Base-by-base conservation (phyloP, 2,329 filamentous ascomycete genomes). In the Hirsutella rhossiliensis region DNA sequence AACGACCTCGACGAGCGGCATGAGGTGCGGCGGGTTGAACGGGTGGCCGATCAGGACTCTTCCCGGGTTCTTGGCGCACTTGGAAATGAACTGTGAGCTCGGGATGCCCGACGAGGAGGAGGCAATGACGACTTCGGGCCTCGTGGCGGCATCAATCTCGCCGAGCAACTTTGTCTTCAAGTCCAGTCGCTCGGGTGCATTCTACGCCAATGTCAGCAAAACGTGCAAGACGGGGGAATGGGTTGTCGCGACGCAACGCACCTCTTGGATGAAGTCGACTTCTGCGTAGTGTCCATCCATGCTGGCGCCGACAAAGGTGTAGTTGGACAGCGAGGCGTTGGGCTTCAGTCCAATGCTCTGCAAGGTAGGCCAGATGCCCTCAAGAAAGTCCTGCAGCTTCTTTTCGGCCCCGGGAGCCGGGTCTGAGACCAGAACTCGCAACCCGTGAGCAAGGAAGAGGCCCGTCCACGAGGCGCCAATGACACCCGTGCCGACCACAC, bases 11-110 rank as follows among this genome's bases (percentile, higher is more conserved):
- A 71, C 65, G 13, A 71, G 56, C 1, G 67, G 67, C 18, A 71
- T 66, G 17, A 72, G 54, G 47, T 71, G 68, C 6, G 67, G 68
- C 9, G 68, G 68, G 48, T 72, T 71, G 56, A 70, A 71, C 0
- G 68, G 67, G 48, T 71, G 68, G 4, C 66, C 67, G 23, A 71
- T 60, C 1, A 68, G 50, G 30, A 65, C 56, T n/a, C 64, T 57
- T 18, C 50, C 53, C 0, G 63, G 60, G 29, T 56, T 38, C 18
- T 40, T 36, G 4, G 19, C n/a, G 17, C 47, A 49, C 18, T 46
- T 18, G 3, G 40, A 20, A 13, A 49, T 46, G 42, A 49, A 49
- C 13, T 43, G 30, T 17, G 47, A 49, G 23, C 39, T 42, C 8
- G 47, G 62, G 9, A 67, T 51, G 13, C 64, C 64, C 8, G 60